Evolutionary conservation across 2,329 filamentous ascomycete species (phyloP), one percentile per base, ranked within the genome.

Genomic region (Didymella glomerata): DNA sequence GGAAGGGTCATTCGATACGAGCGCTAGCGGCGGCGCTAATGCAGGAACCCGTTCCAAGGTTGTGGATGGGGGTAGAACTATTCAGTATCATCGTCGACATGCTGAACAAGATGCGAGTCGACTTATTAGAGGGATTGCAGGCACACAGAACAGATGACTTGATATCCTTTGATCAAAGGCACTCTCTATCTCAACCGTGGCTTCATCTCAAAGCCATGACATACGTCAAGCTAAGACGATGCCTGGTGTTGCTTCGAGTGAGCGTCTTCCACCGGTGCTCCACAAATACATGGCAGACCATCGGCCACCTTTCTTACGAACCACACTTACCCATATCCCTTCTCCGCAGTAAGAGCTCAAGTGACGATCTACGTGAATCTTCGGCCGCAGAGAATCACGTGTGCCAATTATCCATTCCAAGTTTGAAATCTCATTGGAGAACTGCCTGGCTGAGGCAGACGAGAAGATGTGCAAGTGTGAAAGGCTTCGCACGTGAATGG

Each of bases 41-140:
- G 41, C 41, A 44, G 41, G 41, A 25, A 44, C 41, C 41, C 41
- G 41, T n/a, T n/a, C n/a, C n/a, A n/a, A n/a, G n/a, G n/a, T 27
- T 44, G 24, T 2, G 18, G 3, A 16, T 3, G 18, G 38, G 38
- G 7, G 27, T 28, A 9, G 5, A 28, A 28, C 10, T 28, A 8
- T 28, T 28, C 7, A 8, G 4, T 27, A 6, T 4, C 5, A 16
- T 34, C 4, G 32, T 36, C 32, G 16, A 36, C 16, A n/a, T n/a
- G 32, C 16, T 36, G 32, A 36, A 36, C 6, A 16, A n/a, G 2
- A 11, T 36, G 32, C 13, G 11, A 24, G 6, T 44, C 24, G 14
- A 10, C 7, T 24, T 10, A 10, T 2, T 10, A 25, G 14, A 10
- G 3, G 2, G 10, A 6, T 27, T 10, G 10, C 7, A 10, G 11